phyloP scores from a whole-genome alignment of 257 asterid genomes.

The Galeopsis tetrahit region DNA sequence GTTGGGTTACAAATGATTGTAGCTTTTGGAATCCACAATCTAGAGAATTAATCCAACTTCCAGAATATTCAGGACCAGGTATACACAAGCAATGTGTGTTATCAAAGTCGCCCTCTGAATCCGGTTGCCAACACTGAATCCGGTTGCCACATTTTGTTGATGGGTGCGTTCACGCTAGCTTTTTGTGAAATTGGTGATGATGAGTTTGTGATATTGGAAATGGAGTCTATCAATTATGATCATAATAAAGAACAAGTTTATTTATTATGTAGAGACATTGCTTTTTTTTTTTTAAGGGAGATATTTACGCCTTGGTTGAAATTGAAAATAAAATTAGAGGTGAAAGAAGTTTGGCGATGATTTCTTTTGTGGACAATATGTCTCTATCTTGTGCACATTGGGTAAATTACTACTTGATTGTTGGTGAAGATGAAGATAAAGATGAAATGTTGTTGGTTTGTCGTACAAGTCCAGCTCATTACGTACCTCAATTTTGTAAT shows the following conservation, averaged over 20 bases:
- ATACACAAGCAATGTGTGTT: not conserved
- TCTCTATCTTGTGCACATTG: too few relatives aligned
- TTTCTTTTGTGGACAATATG: too few relatives aligned
- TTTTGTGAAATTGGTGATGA: not conserved
- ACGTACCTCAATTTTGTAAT: too few relatives aligned
- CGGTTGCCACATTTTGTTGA: not conserved
- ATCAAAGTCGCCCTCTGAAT: not conserved
- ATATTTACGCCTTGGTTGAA: not conserved
- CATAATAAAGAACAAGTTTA: not conserved
- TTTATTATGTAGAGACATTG: not conserved
- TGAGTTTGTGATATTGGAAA: not conserved
- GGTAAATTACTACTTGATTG: too few relatives aligned
- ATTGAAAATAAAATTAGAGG: too few relatives aligned
- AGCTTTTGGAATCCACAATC: not conserved
- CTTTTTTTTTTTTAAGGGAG: not conserved
- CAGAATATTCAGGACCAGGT: not conserved
- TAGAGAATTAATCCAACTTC: not conserved
- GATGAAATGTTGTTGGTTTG: too few relatives aligned
- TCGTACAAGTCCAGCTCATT: too few relatives aligned
- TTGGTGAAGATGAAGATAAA: too few relatives aligned
- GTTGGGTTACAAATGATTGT: not conserved
- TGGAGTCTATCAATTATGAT: too few relatives aligned
- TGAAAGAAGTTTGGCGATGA: too few relatives aligned
- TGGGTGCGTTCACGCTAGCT: not conserved
- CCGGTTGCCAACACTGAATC: too few relatives aligned